These are phyloP conservation scores for Rhododendron griersonianum DNA, from an alignment of 148 eudicot species.

Conservation along the genomic window DNA sequence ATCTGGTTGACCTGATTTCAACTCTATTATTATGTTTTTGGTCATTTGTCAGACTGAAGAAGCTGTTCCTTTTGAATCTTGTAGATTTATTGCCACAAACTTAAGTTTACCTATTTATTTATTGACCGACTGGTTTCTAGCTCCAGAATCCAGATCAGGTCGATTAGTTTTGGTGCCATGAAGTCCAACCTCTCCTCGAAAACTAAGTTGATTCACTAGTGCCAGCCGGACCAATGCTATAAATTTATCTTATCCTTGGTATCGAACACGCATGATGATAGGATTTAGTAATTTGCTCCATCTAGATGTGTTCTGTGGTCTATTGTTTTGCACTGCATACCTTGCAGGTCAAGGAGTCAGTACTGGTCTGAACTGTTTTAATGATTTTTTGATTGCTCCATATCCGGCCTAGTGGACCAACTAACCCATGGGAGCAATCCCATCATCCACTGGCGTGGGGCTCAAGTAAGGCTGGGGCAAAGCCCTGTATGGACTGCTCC, in stretches of 20 bases:
- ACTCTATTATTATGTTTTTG: neutral
- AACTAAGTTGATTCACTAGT: conserved; percentile 3
- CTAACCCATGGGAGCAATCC: neutral
- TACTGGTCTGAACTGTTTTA: neutral
- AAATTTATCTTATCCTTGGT: neutral
- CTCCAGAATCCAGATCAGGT: conserved; percentile 2
- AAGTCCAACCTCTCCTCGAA: neutral
- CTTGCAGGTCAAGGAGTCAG: neutral
- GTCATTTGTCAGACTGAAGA: neutral
- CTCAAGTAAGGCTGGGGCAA: neutral
- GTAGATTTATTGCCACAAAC: neutral
- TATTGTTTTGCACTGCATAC: neutral
- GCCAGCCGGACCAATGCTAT: neutral
- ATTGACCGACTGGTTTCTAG: neutral
- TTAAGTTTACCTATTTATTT: neutral
- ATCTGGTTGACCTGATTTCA: conserved; percentile 1
- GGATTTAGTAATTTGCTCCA: neutral
- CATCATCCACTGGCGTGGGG: neutral
- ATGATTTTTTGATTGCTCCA: neutral
- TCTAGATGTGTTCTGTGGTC: neutral
- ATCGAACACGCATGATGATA: neutral
- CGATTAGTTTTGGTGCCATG: neutral
- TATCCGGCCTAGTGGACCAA: neutral
- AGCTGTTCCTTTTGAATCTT: neutral
- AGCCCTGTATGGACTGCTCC: neutral